Evolutionary conservation across 148 eudicot genomes (phyloP).

Genomic region (Camellia sinensis): DNA sequence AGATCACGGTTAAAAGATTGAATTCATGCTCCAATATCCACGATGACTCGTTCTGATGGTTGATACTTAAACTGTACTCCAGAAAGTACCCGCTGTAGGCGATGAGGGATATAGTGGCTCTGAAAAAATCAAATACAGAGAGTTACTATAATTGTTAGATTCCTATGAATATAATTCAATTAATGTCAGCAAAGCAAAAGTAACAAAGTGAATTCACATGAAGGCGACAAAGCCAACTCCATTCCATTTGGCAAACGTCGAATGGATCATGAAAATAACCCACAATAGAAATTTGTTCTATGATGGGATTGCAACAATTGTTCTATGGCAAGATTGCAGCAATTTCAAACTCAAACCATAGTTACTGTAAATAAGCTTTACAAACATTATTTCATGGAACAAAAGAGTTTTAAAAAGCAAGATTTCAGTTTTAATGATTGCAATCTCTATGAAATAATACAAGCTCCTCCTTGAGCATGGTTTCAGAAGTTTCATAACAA

Average conservation of each 20-base stretch:
- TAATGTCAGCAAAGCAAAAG: neutral
- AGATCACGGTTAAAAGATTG: slow-evolving; percentile 41
- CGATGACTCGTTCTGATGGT: slow-evolving; percentile 54
- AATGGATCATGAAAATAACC: no score
- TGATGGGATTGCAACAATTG: no score
- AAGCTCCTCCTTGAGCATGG: neutral
- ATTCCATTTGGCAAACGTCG: no score
- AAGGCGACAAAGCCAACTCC: neutral
- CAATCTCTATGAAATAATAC: neutral
- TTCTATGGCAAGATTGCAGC: no score
- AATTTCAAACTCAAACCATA: no score
- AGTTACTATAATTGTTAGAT: neutral
- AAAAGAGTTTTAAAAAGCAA: no score
- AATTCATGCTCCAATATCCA: slow-evolving; percentile 79
- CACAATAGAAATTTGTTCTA: no score
- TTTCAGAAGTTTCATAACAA: no score
- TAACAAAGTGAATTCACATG: neutral
- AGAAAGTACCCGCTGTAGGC: slow-evolving; percentile 65
- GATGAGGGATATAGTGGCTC: slow-evolving; percentile 66
- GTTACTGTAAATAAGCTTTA: no score
- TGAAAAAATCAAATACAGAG: slow-evolving; percentile 23
- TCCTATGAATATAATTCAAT: neutral
- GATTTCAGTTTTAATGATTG: neutral
- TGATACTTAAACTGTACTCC: slow-evolving; percentile 57
- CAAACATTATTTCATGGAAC: no score